Evolutionary conservation across 139 green algal species (phyloP), one percentile per base, ranked within the genome.

Genomic region (Haematococcus lacustris): DNA sequence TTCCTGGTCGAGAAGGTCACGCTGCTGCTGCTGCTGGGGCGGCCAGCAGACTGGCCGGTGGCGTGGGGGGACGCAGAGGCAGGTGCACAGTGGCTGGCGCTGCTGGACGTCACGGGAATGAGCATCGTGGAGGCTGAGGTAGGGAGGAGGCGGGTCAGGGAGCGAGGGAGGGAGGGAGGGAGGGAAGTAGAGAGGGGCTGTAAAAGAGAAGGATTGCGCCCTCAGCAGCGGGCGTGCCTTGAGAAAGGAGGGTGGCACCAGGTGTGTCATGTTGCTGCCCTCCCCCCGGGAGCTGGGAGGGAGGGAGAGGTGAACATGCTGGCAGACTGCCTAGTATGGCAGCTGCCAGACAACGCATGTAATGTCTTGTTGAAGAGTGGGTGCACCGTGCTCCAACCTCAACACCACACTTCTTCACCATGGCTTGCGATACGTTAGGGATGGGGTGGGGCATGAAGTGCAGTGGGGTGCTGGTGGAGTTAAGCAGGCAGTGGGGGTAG

Each of bases 11-110:
- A 91, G 73, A 84, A 83, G 50, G 65, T 78, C 13, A 80, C 67
- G 41, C 83, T 91, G 81, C 77, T 92, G 71, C 77, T 92, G 71
- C 71, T 91, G 75, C 67, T 91, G 76, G 70, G 74, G 39, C 68
- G 65, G 17, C 51, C 35, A 2, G 62, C 63, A 1, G 73, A 69
- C 0, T 90, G 83, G 84, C 68, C 51, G 25, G 62, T 59, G 3
- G 51, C 40, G 25, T 82, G 73, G 78, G 51, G 62, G 0, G 70
- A 80, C 34, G 17, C 43, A 2, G 71, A 53, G 39, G 75, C 74
- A 50, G 66, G 35, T 5, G 25, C 62, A 71, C 64, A 73, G 43
- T 85, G 76, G 76, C 53, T 66, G 38, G 47, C 69, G 50, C 65
- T 89, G 40, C 25, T 86, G 66, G 73, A 80, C 17, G 57, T 65